Evolutionary conservation across 805 yeast genomes (phyloP).

Genomic region (Scheffersomyces ergatensis): DNA sequence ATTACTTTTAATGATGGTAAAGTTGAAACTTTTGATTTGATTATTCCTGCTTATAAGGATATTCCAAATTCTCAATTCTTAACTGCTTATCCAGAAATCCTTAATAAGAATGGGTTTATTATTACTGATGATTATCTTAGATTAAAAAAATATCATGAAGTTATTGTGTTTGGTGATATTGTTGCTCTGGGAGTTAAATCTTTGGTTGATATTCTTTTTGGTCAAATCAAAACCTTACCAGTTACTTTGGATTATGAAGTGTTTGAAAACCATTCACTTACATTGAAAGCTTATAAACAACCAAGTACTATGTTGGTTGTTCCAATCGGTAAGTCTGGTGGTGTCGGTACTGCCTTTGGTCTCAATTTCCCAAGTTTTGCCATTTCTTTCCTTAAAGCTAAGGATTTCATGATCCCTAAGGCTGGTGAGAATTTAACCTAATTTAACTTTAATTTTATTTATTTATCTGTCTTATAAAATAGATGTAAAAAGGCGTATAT

Average conservation of each 20-base stretch:
- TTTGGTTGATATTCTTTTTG: constrained; percentile 22
- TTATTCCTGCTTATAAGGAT: constrained; percentile 21
- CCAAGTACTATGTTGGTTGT: constrained; percentile 15
- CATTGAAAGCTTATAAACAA: constrained; percentile 10
- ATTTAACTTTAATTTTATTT: background rate
- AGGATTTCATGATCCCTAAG: constrained; percentile 22
- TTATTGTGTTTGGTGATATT: constrained; percentile 37
- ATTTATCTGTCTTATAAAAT: too few relatives aligned
- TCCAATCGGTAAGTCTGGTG: constrained; percentile 35
- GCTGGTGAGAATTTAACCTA: constrained; percentile 15
- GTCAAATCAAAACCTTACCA: constrained; percentile 16
- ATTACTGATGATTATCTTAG: constrained; percentile 22
- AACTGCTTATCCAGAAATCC: constrained; percentile 11
- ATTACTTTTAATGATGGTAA: constrained; percentile 17
- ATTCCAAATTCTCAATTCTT: constrained; percentile 35
- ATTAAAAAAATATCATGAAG: constrained; percentile 21
- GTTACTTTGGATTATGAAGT: constrained; percentile 6
- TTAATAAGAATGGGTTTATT: constrained; percentile 27
- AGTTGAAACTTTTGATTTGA: constrained; percentile 21
- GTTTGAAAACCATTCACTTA: constrained; percentile 8
- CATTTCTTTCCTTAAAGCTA: constrained; percentile 23
- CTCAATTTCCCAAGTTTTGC: constrained; percentile 25
- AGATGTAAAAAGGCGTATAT: too few relatives aligned
- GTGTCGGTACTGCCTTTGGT: constrained; percentile 32
- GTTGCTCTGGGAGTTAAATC: constrained; percentile 18